These are phyloP conservation scores for Arthrinium puccinioides DNA, from an alignment of 2,329 filamentous ascomycete species.

Conservation along the genomic window DNA sequence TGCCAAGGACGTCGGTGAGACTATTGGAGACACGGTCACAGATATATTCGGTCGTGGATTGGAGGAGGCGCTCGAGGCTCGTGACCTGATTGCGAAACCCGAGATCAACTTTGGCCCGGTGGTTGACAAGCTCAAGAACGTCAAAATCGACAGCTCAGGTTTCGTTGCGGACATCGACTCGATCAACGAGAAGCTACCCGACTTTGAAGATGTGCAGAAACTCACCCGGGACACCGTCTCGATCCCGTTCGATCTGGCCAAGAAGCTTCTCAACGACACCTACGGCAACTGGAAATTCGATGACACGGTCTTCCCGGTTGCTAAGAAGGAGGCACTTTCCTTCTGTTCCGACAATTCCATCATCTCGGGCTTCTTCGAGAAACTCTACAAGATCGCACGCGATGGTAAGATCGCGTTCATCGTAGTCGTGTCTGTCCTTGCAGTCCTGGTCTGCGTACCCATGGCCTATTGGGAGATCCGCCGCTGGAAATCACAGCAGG, in stretches of 20 bases:
- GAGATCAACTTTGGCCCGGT: conserved; percentile 52
- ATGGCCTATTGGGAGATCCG: conserved; percentile 78
- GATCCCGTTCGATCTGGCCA: conserved; percentile 75
- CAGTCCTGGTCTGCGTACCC: conserved; percentile 65
- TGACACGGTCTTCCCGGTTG: conserved; percentile 69
- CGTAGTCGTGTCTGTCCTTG: conserved; percentile 63
- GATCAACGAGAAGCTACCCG: conserved; percentile 73
- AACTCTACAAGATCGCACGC: conserved; percentile 58
- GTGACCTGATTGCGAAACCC: conserved; percentile 14
- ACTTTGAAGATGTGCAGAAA: conserved; percentile 77
- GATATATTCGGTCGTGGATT: conserved; percentile 27
- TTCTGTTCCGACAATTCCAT: conserved; percentile 85
- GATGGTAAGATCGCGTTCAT: conserved; percentile 70
- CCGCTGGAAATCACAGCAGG: conserved; percentile 66
- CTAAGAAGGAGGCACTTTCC: conserved; percentile 70
- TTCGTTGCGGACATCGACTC: conserved; percentile 63
- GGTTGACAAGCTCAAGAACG: conserved; percentile 59
- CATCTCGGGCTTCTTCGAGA: conserved; percentile 77
- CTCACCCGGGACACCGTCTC: conserved; percentile 68
- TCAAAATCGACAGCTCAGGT: conserved; percentile 59
- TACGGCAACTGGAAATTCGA: conserved; percentile 74
- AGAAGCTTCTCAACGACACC: conserved; percentile 61
- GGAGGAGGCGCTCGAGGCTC: conserved; percentile 8
- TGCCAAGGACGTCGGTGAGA: conserved; percentile 27
- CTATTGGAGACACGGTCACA: background rate